Conservation (phyloP, 2,329 filamentous ascomycete species). For the Orbilia ellipsospora region DNA sequence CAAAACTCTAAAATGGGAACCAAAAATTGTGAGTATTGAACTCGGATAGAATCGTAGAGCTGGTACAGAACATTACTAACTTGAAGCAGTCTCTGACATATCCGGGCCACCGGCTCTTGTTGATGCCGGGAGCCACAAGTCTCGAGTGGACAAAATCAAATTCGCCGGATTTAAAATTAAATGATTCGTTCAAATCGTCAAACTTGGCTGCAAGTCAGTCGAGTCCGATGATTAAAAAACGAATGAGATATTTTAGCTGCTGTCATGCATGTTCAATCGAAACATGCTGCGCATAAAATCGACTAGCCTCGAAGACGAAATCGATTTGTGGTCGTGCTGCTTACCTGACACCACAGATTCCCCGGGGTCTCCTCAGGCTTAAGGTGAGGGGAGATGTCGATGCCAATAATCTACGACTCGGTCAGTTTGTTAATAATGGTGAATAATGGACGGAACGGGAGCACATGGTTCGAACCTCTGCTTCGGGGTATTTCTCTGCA, state of each 20-base stretch:
- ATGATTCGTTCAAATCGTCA: conserved; percentile 81
- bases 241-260: not conserved
- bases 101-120: conserved; percentile 75
- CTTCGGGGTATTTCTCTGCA: conserved; percentile 72
- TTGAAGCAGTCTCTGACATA: conserved; percentile 80
- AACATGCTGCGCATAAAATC: too few relatives aligned
- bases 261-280: not conserved
- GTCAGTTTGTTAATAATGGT: conserved; percentile 44
- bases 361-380: conserved; percentile 72
- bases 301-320: too few relatives aligned
- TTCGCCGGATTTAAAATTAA: conserved; percentile 74
- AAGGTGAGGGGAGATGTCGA: conserved; percentile 78
- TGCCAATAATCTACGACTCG: conserved; percentile 71
- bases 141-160: conserved; percentile 87
- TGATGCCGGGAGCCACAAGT: conserved; percentile 72
- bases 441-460: conserved; percentile 57
- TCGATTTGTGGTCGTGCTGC: conserved; percentile 50
- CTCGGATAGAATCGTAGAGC: not conserved
- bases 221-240: not conserved
- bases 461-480: conserved; percentile 68
- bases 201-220: conserved; percentile 68
- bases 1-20: conserved; percentile 68
- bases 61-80: conserved; percentile 53
- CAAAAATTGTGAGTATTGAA: conserved; percentile 32
- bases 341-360: conserved; percentile 75